These are phyloP conservation scores for Piper longum DNA, from an alignment of 164 flowering plant genomes.

Conservation along the genomic window DNA sequence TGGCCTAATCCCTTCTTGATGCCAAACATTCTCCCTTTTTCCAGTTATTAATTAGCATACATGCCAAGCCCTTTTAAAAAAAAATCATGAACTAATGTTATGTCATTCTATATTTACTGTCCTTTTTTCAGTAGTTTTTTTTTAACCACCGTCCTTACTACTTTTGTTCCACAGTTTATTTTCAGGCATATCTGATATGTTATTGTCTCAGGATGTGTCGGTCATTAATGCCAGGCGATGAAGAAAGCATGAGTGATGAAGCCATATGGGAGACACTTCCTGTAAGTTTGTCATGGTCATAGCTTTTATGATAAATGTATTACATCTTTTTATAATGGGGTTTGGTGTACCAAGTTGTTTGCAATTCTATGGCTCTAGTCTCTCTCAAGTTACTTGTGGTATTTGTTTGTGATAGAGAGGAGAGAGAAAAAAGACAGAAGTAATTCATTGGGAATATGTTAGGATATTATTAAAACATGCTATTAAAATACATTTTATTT, in stretches of 20 bases:
- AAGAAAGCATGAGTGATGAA: slow-evolving; percentile 74
- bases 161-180: not conserved
- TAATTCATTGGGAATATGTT: no score
- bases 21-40: no score
- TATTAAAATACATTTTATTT: no score
- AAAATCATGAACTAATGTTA: no score
- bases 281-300: slow-evolving; percentile 33
- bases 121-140: not conserved
- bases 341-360: not conserved
- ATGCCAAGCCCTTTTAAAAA: not conserved
- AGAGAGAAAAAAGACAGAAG: no score
- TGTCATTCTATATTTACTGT: not conserved
- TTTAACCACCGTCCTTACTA: not conserved
- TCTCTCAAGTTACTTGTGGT: not conserved
- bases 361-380: not conserved
- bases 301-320: not conserved
- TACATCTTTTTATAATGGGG: not conserved
- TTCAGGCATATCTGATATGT: not conserved
- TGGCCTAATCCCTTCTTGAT: no score
- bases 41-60: no score
- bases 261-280: slow-evolving; percentile 97
- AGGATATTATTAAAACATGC: no score
- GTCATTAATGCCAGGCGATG: slow-evolving; percentile 95
- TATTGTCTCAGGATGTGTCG: slow-evolving; percentile 62
- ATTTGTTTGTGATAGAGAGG: not conserved